Evolutionary conservation across 208 protist species (phyloP).

Genomic region (Leishmania major): DNA sequence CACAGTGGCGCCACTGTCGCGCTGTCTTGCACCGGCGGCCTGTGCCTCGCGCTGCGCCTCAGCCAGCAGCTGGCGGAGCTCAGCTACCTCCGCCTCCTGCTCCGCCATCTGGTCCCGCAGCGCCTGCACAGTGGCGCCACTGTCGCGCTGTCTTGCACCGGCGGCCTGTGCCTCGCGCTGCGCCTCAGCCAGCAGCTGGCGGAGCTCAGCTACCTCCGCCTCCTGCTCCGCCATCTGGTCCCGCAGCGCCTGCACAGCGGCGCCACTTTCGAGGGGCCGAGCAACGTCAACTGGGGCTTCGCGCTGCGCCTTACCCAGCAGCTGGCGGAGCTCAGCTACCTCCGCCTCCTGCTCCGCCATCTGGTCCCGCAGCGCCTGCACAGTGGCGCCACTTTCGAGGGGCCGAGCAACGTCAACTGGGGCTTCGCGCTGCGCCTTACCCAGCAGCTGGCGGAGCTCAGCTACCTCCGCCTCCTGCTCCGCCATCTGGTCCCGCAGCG

Average conservation of each 20-base stretch:
- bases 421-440: background rate
- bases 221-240: background rate
- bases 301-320: background rate
- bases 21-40: too few species aligned
- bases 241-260: background rate
- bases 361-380: slow-evolving; percentile 2
- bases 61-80: background rate
- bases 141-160: too few species aligned
- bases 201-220: background rate
- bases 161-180: background rate
- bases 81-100: background rate
- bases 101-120: background rate
- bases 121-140: background rate
- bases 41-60: background rate
- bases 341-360: background rate
- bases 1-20: background rate
- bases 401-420: rapidly evolving
- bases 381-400: background rate
- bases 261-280: background rate
- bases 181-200: background rate
- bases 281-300: too few species aligned
- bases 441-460: background rate
- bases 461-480: slow-evolving; percentile 1
- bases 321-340: background rate
- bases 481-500: background rate